Evolutionary conservation across 495 filamentous ascomycete species (phyloP), one percentile per base, ranked within the genome.

Genomic region (Xylaria bambusicola): DNA sequence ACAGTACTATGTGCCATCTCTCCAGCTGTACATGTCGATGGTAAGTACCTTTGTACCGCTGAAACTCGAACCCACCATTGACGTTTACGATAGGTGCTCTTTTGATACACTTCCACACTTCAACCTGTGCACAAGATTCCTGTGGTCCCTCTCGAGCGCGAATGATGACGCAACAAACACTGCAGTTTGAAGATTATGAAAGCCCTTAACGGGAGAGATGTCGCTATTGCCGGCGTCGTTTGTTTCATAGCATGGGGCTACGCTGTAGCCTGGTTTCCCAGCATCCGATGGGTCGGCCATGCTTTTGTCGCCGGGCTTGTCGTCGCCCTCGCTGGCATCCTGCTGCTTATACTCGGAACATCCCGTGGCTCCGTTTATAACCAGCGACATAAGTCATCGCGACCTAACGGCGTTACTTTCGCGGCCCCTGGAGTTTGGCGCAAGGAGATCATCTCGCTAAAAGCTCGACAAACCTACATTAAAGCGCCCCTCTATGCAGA

Each of bases 231-330:
- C 64, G 82, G 82, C 67, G 73, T 90, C 63, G 84, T 80, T 69
- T 81, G 72, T 62, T 96, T 96, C 72, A 80, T 97, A 64, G 84
- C 91, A 62, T 97, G 92, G 92, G 90, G 89, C 20, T 86, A 89
- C 69, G 82, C 86, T 31, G 85, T 90, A 60, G 83, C 86, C 75
- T 94, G 89, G 88, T 75, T 89, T 66, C 92, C 93, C 9, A 65
- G 83, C 35, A 79, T 96, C 40, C 89, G 91, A 69, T 95, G 86
- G 79, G 79, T 88, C 24, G 89, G 87, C 65, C 89, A 91, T 68
- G 90, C 91, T 51, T 88, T 95, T 70, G 73, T 86, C 56, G 75
- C 82, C 55, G 92, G 92, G 62, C 73, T 80, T 54, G 60, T 86
- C 45, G 74, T 85, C 27, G 76, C 83, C 4, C 55, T 83, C 52